Evolutionary conservation across 108 stramenopile genomes (phyloP), one percentile per base, ranked within the genome.

Genomic region (Bacterosira constricta): DNA sequence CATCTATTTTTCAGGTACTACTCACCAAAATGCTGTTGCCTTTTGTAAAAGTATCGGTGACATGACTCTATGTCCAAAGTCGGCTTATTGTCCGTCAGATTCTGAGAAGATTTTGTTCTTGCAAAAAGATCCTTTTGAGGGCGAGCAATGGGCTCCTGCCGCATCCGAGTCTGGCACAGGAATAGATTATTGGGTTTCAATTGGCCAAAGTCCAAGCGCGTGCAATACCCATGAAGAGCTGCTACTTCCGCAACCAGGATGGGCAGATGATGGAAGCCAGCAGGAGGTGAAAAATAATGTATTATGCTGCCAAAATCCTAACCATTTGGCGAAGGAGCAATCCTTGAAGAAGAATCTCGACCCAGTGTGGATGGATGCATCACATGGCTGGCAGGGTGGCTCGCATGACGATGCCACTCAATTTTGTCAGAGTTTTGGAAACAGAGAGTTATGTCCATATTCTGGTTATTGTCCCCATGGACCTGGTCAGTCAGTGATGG

Each of bases 31-130:
- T 32, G 30, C 56, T 35, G 34, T 32, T 18, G 30, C 11, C 12
- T 57, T 57, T 32, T 57, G 56, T 18, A 29, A 15, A 57, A 57
- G 32, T 18, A 32, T 57, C 56, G 56, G 32, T 31, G 34, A 2
- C 4, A 32, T 32, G n/a, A 17, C 18, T 9, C 56, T 57, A 13
- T 57, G 56, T 35, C 56, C 56, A 1, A 32, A 32, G n/a, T 17
- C 27, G 34, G 56, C 56, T 6, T 57, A 57, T 18, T 57, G 56
- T 35, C 34, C 56, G 44, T 18, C 44, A 45, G 15, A 3, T 3
- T 8, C 44, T 45, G 44, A 45, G 2, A 45, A 18, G 44, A 15
- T 18, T 45, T 18, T 45, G 44, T 45, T 18, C 8, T 45, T 45
- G 18, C 6, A 8, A 45, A 45, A 7, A 18, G 44, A 3, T 18